phyloP scores from a whole-genome alignment of 1,284 basidiomycete genomes.

The Ceratobasidium sp. region DNA sequence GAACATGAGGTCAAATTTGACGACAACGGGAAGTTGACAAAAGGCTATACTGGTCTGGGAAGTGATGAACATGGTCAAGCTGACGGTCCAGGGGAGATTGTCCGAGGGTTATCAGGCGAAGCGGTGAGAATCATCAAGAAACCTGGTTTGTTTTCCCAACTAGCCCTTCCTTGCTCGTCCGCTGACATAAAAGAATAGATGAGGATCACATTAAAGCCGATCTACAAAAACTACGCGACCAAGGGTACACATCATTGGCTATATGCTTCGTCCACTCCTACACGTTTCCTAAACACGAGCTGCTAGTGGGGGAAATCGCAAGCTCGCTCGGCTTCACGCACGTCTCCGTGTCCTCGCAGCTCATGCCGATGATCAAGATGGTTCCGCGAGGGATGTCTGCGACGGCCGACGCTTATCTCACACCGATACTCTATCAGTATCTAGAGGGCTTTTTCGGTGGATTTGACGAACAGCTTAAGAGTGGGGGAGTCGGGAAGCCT shows the following conservation, averaged over 20 bases:
- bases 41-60: slow-evolving; percentile 78
- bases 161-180: neutral
- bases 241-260: slow-evolving; percentile 85
- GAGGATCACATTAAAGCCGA: slow-evolving; percentile 63
- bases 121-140: slow-evolving; percentile 86
- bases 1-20: slow-evolving; percentile 81
- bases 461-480: slow-evolving; percentile 77
- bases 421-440: slow-evolving; percentile 86
- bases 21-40: slow-evolving; percentile 69
- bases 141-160: slow-evolving; percentile 63
- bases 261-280: slow-evolving; percentile 93
- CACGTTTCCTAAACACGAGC: slow-evolving; percentile 87
- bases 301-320: slow-evolving; percentile 76
- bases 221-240: slow-evolving; percentile 73
- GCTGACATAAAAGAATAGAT: slow-evolving; percentile 58
- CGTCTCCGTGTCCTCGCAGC: slow-evolving; percentile 86
- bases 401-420: slow-evolving; percentile 96
- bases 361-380: slow-evolving; percentile 96
- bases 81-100: slow-evolving; percentile 81
- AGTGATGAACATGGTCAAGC: slow-evolving; percentile 73
- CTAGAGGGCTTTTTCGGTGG: slow-evolving; percentile 93
- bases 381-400: slow-evolving; percentile 92
- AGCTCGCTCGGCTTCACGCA: slow-evolving; percentile 84
- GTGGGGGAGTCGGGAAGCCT: slow-evolving; percentile 54
- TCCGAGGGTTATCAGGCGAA: slow-evolving; percentile 88